Evolutionary conservation across 106 monocot genomes (phyloP), one percentile per base, ranked within the genome.

Genomic region (Dendrobium chrysotoxum): DNA sequence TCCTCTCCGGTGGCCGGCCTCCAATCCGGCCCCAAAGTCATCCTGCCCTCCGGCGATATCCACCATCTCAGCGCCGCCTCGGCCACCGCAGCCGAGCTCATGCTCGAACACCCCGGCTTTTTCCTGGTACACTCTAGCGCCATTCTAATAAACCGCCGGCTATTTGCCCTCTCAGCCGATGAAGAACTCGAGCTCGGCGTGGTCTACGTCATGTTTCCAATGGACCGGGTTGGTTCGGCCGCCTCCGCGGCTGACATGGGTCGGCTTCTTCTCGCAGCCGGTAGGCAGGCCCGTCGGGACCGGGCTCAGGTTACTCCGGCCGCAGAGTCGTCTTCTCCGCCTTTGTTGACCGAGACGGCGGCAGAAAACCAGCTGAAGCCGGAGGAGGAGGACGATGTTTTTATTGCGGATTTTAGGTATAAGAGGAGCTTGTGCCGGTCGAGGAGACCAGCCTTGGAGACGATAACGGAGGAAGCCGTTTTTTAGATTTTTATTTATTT

Each of bases 61-160:
- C 55, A 35, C 40, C 75, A n/a, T 46, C 18, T 16, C 55, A 30
- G 81, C 44, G 2, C 41, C 58, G 54, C 55, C 54, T n/a, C 38
- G 35, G 16, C 72, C 75, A 66, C 79, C 0, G 81, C 81, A 4
- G 81, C 81, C 7, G 81, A 81, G 31, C 75, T 81, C 54, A 81
- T 81, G 81, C 81, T 81, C 55, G 81, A 81, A 35, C 75, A 57
- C 75, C 75, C 81, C 0, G 81, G 81, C 26, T 40, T 75, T 55
- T 81, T 81, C 81, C 75, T 81, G 20, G 81, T 61, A 13, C 53
- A 57, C 21, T 81, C 81, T 53, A n/a, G 55, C 75, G 46, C 81
- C 50, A 47, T 81, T 17, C 81, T 58, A n/a, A 39, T 58, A 50
- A 31, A 47, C 40, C 40, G 58, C 54, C 75, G 81, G 7, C 75